Evolutionary conservation across 345 rosid genomes (phyloP).

Genomic region (Pistacia integerrima): DNA sequence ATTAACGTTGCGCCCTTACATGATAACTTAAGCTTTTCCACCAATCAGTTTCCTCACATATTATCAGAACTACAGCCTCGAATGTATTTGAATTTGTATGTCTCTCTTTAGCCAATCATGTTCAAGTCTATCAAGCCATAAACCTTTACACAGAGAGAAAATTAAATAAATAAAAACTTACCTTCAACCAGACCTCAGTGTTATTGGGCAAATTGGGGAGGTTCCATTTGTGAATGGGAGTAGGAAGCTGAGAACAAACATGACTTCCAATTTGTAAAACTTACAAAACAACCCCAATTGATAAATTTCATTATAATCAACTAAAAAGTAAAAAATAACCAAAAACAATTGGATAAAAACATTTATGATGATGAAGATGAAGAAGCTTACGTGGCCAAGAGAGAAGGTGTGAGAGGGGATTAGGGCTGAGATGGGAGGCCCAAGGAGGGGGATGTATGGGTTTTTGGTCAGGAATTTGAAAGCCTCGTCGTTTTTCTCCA

Average conservation of each 20-base stretch:
- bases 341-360: neutral
- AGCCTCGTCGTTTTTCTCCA: slow-evolving; percentile 10
- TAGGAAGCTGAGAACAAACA: slow-evolving; percentile 49
- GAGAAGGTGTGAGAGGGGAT: slow-evolving; percentile 64
- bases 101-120: neutral
- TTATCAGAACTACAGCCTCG: too few relatives aligned
- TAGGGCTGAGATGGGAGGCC: slow-evolving; percentile 69
- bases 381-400: slow-evolving; percentile 56
- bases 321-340: slow-evolving; percentile 2
- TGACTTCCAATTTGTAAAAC: neutral
- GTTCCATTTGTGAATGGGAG: slow-evolving; percentile 89
- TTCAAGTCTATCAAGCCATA: too few relatives aligned
- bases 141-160: too few relatives aligned
- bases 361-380: neutral
- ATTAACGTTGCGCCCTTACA: too few relatives aligned
- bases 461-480: slow-evolving; percentile 55
- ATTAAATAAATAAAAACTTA: slow-evolving; percentile 9
- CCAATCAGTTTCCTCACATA: too few relatives aligned
- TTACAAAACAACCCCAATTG: neutral
- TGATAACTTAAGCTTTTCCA: too few relatives aligned
- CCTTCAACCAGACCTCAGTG: slow-evolving; percentile 88
- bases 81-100: too few relatives aligned
- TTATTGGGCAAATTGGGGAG: slow-evolving; percentile 76
- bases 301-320: neutral
- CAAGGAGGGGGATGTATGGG: slow-evolving; percentile 68